Percentiles rank a stretch among this genome's conserved stretches.
These are phyloP conservation scores for Trichomonascaceae sp. DNA, from an alignment of 1,139 yeast species.

Conservation along the genomic window DNA sequence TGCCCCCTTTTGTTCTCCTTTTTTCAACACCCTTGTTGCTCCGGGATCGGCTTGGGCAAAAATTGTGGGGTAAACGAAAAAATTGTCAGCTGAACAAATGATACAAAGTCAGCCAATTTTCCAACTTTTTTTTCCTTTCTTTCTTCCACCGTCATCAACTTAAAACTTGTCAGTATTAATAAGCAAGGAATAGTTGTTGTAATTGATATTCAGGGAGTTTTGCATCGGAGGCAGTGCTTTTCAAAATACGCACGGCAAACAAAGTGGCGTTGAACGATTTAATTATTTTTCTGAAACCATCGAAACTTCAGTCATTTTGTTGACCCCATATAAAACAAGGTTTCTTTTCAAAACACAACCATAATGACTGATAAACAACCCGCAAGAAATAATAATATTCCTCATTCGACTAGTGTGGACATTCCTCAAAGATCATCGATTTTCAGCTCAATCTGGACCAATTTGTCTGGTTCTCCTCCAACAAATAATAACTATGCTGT, in stretches of 20 bases:
- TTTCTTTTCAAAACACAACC: background rate
- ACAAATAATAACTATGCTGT: slow-evolving; percentile 5
- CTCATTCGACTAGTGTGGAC: slow-evolving; percentile 5
- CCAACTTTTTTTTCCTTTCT: background rate
- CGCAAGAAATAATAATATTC: background rate
- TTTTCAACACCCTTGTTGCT: background rate
- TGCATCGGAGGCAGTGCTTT: background rate
- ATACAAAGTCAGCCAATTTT: background rate
- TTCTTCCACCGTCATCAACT: background rate
- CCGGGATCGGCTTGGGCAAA: background rate
- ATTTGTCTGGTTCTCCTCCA: slow-evolving; percentile 4
- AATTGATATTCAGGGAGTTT: background rate
- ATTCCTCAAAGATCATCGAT: slow-evolving; percentile 4
- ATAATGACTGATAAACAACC: slow-evolving; percentile 4
- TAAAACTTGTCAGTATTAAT: background rate
- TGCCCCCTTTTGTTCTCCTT: background rate
- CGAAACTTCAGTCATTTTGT: too few relatives aligned
- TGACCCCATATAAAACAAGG: too few relatives aligned
- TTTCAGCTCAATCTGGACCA: slow-evolving; percentile 5
- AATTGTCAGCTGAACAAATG: background rate
- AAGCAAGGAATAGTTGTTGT: background rate
- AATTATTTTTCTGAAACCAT: background rate
- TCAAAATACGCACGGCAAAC: background rate
- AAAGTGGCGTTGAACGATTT: background rate
- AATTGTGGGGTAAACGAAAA: background rate